Evolutionary conservation across 208 protist species (phyloP).

Genomic region (Leishmania tarentolae): DNA sequence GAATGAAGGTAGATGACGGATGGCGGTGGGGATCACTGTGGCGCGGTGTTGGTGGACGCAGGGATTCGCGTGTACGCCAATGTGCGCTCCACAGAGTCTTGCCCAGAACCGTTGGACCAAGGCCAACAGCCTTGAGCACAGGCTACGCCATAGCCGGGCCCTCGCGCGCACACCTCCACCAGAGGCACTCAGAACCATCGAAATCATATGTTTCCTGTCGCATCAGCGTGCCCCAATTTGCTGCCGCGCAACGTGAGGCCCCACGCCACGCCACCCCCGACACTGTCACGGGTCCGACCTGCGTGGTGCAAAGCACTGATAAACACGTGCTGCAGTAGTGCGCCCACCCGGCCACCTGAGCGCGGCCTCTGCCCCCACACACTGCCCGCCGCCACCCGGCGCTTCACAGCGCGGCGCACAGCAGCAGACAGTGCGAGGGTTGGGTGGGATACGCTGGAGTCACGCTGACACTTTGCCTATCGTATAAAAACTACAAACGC

Average conservation of each 20-base stretch:
- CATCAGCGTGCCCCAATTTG: background rate
- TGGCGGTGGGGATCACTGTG: background rate
- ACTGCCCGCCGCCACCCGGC: no score
- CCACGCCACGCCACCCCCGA: background rate
- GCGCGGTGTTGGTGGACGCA: no score
- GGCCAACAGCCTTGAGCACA: background rate
- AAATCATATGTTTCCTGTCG: background rate
- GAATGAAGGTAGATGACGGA: background rate
- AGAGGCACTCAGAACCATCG: background rate
- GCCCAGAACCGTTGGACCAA: no score
- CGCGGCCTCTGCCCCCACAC: no score
- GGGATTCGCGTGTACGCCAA: background rate
- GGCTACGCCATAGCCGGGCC: background rate
- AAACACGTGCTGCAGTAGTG: background rate
- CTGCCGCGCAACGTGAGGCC: background rate
- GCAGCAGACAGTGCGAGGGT: background rate
- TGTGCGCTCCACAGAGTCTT: no score
- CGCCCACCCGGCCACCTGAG: background rate
- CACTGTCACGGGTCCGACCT: background rate
- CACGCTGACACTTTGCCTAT: background rate
- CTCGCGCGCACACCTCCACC: background rate
- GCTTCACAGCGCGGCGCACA: background rate
- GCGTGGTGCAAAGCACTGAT: background rate
- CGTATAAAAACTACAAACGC: background rate
- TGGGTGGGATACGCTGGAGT: background rate